phyloP scores from a whole-genome alignment of 495 filamentous ascomycete species.

The Pyronema domesticum region DNA sequence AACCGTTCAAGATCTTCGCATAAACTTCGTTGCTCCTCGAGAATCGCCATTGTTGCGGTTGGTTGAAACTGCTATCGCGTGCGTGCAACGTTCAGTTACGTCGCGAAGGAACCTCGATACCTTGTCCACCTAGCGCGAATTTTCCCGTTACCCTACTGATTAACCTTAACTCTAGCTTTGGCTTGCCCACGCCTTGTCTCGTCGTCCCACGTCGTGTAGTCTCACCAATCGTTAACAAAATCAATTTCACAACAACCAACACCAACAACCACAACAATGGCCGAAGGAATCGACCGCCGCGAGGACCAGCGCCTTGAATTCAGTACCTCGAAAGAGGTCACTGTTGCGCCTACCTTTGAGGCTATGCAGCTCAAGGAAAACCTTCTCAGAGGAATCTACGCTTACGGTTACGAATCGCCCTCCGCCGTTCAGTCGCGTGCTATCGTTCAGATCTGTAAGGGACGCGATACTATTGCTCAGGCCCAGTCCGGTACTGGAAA shows the following conservation, averaged over 20 bases:
- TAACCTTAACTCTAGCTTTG: neutral
- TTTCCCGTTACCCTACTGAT: neutral
- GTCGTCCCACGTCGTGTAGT: neutral
- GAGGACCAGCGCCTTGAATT: constrained; percentile 96
- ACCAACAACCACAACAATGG: constrained; percentile 39
- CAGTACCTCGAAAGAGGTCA: constrained; percentile 91
- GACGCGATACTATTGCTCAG: constrained; percentile 94
- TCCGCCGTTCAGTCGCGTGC: constrained; percentile 94
- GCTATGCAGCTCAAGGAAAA: constrained; percentile 83
- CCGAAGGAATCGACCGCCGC: constrained; percentile 85
- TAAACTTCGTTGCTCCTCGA: constrained; percentile 82
- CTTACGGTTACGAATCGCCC: constrained; percentile 93
- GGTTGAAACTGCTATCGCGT: neutral
- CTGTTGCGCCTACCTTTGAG: constrained; percentile 57
- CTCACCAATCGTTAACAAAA: neutral
- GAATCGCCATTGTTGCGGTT: constrained; percentile 28
- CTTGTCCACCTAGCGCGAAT: neutral
- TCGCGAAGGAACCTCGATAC: neutral
- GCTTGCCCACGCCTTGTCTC: neutral
- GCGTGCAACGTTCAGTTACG: neutral
- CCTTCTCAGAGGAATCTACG: constrained; percentile 91
- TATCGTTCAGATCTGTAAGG: constrained; percentile 95
- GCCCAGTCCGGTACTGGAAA: constrained; percentile 99
- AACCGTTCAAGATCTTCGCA: constrained; percentile 92
- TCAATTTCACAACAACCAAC: neutral